Percentiles rank a stretch among this genome's conserved stretches.
Conservation (phyloP, 257 asterid species). For the Nicotiana noctiflora region DNA sequence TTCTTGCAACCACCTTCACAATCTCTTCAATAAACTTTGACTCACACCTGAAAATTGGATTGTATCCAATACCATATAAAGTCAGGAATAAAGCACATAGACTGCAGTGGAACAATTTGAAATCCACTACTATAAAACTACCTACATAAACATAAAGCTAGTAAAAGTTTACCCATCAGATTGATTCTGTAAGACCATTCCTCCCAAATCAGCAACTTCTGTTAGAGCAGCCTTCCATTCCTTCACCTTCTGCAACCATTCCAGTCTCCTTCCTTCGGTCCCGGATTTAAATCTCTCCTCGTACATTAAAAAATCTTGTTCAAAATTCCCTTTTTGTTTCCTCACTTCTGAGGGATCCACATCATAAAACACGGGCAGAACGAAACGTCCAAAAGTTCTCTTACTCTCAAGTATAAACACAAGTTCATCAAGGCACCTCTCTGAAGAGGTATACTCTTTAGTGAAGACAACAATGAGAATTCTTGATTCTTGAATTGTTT, state of each 20-base stretch:
- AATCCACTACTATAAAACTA: neutral
- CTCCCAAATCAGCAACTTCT: constrained; percentile 18
- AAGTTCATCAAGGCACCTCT: constrained; percentile 16
- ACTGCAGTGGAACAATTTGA: neutral
- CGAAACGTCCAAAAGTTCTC: neutral
- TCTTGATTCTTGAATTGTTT: constrained; percentile 8
- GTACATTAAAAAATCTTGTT: neutral
- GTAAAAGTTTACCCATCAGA: constrained; percentile 9
- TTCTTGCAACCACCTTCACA: constrained; percentile 9
- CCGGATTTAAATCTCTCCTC: neutral
- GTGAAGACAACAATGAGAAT: constrained; percentile 10
- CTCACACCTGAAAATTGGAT: constrained; percentile 14
- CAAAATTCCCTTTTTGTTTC: constrained; percentile 9
- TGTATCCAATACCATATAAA: neutral
- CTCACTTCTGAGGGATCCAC: constrained; percentile 12
- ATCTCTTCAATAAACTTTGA: constrained; percentile 15
- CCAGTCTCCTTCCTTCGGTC: neutral
- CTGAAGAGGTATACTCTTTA: constrained; percentile 10
- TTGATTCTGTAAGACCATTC: constrained; percentile 15
- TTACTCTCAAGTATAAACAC: constrained; percentile 6
- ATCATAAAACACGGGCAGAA: constrained; percentile 19
- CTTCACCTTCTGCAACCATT: neutral
- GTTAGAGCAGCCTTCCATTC: constrained; percentile 9
- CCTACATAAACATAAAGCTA: neutral
- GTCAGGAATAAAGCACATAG: neutral